Evolutionary conservation across 495 filamentous ascomycete species (phyloP).

Genomic region (Choiromyces venosus): DNA sequence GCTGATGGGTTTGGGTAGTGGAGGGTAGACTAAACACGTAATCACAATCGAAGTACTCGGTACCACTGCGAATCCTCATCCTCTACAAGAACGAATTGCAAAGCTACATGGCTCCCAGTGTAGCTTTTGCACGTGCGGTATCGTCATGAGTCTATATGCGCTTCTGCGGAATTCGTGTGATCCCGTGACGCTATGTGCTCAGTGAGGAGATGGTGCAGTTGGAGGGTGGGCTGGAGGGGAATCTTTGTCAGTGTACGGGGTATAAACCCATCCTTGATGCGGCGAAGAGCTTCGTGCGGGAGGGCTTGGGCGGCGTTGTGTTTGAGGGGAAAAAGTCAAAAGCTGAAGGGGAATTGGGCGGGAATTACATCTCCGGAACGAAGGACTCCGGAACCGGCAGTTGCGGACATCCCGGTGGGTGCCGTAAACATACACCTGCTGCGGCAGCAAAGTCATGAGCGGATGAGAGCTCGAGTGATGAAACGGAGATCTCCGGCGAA

Average conservation of each 20-base stretch:
- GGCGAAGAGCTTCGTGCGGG: conserved; percentile 51
- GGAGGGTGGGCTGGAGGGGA: conserved; percentile 46
- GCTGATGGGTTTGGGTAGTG: conserved; percentile 21
- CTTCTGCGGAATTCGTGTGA: conserved; percentile 46
- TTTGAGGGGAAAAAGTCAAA: conserved; percentile 17
- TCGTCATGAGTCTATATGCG: conserved; percentile 47
- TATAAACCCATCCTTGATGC: conserved; percentile 47
- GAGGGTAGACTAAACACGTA: conserved; percentile 48
- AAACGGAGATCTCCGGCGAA: conserved; percentile 12
- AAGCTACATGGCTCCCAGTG: conserved; percentile 46
- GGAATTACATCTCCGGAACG: conserved; percentile 19
- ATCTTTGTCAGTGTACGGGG: conserved; percentile 46
- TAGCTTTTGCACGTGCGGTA: conserved; percentile 48
- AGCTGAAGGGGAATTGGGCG: background rate
- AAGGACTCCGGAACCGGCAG: conserved; percentile 12
- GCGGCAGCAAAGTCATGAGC: conserved; percentile 4
- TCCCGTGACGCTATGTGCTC: conserved; percentile 41
- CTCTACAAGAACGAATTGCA: conserved; percentile 46
- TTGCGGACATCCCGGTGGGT: conserved; percentile 45
- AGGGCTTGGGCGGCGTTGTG: conserved; percentile 46
- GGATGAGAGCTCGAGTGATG: conserved; percentile 20
- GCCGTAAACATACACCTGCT: conserved; percentile 42
- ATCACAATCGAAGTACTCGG: conserved; percentile 47
- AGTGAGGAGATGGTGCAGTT: conserved; percentile 43
- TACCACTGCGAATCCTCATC: conserved; percentile 44